These are phyloP conservation scores for Trichoderma sp. DNA, from an alignment of 2,329 filamentous ascomycete species.

Conservation along the genomic window DNA sequence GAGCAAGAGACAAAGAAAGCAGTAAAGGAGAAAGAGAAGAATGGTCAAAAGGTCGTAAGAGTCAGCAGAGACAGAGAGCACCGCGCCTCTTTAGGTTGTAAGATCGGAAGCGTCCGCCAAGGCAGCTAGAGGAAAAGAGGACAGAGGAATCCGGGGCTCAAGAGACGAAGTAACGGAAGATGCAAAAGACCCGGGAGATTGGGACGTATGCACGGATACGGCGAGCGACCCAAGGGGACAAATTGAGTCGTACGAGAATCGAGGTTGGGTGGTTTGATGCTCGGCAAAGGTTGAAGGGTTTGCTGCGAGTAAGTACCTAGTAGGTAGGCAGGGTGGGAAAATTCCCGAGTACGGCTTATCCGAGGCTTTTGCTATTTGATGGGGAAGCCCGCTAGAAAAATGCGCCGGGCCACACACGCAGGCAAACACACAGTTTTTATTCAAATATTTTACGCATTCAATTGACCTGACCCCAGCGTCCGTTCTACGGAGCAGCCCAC, in stretches of 20 bases:
- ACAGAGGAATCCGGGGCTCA: neutral
- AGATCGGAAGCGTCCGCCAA: neutral
- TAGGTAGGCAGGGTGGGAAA: neutral
- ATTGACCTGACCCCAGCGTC: constrained; percentile 9
- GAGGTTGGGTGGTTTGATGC: constrained; percentile 13
- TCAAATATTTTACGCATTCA: constrained; percentile 3
- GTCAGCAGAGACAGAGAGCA: neutral
- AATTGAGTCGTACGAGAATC: constrained; percentile 20
- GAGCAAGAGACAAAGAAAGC: neutral
- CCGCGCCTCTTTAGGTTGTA: neutral
- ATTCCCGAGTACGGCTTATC: constrained; percentile 13
- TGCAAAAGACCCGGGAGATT: constrained; percentile 2
- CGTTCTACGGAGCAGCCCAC: constrained; percentile 23
- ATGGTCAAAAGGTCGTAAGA: neutral
- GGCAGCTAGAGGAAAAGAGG: neutral
- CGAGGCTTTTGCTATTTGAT: constrained; percentile 21
- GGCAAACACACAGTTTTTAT: neutral
- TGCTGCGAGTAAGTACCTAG: neutral
- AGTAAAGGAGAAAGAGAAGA: neutral
- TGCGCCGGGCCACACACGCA: neutral
- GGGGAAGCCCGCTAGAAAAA: neutral
- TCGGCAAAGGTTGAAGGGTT: neutral
- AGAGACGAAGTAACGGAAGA: neutral
- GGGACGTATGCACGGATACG: neutral
- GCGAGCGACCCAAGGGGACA: neutral